Evolutionary conservation across 345 rosid genomes (phyloP), one percentile per base, ranked within the genome.

Genomic region (Brassica cretica): DNA sequence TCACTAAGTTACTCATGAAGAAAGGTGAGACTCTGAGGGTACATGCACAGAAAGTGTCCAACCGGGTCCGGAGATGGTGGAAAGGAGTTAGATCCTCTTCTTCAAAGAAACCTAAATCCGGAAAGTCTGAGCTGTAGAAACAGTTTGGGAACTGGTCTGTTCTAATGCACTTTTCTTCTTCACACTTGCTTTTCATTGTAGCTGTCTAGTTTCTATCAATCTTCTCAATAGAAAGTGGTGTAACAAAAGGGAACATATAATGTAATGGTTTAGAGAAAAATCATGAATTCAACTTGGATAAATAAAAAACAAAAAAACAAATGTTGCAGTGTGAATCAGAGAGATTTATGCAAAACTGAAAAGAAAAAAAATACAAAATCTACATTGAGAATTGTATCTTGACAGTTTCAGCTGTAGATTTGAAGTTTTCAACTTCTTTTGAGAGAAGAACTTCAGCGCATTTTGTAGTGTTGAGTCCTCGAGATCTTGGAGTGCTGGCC

Each of bases 391-490:
- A 37, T 33, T 24, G 56, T 10, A 51, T 61, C 35, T 73, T 72
- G 66, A 49, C 74, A 7, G 64, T 46, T 66, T 87, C 79, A 89
- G n/a, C 93, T 15, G 32, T 2, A 8, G 37, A 46, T 19, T 2
- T 73, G 24, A 21, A 21, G 24, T 21, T 21, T 21, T 21, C 24
- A 21, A 21, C 24, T 21, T 21, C 24, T 21, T 21, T 21, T 21
- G 24, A 21, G 24, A 21, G 24, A 21, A 21, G 24, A 21, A 21
- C 24, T 21, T 87, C 79, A 89, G 16, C 94, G 92, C 97, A 90
- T 95, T 87, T 87, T 93, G 66, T 86, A 93, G 79, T 74, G 46
- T 80, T 95, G 97, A 61, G 82, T 83, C 82, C 87, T 88, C 5
- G 98, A 88, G 58, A 84, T 79, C 12, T 68, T 84, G 73, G 87